Percentiles rank a stretch among this genome's conserved stretches.
Evolutionary conservation across 23 red algal genomes (phyloP).

Genomic region (Chondrus crispus): DNA sequence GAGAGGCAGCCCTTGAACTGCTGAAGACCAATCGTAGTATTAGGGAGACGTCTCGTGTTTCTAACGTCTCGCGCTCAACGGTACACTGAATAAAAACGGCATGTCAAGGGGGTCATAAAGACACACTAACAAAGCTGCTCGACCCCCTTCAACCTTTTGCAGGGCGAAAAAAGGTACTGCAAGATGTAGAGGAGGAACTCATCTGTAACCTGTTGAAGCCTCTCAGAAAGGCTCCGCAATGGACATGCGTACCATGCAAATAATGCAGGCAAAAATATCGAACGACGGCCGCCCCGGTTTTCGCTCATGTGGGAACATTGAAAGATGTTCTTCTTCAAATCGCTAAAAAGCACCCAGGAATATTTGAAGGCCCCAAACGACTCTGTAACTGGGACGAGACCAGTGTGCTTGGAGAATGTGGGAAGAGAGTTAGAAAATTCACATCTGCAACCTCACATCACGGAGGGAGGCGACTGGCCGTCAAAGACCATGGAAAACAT

Average conservation of each 20-base stretch:
- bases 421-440: background rate
- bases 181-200: background rate
- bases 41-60: too few relatives aligned
- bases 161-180: background rate
- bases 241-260: background rate
- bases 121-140: too few relatives aligned
- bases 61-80: too few relatives aligned
- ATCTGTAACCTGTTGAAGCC: background rate
- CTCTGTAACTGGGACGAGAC: background rate
- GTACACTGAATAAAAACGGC: too few relatives aligned
- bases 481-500: background rate
- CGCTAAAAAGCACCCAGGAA: background rate
- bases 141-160: background rate
- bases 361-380: background rate
- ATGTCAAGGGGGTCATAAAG: too few relatives aligned
- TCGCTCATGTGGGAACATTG: background rate
- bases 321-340: background rate
- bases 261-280: background rate
- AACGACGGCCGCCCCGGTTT: background rate
- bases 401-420: background rate
- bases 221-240: background rate
- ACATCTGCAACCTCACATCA: background rate
- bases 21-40: too few relatives aligned
- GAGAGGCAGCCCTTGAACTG: too few relatives aligned
- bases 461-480: background rate